Conservation (phyloP, 192 early-diverging fungal species). For the Coemansia sp. region DNA sequence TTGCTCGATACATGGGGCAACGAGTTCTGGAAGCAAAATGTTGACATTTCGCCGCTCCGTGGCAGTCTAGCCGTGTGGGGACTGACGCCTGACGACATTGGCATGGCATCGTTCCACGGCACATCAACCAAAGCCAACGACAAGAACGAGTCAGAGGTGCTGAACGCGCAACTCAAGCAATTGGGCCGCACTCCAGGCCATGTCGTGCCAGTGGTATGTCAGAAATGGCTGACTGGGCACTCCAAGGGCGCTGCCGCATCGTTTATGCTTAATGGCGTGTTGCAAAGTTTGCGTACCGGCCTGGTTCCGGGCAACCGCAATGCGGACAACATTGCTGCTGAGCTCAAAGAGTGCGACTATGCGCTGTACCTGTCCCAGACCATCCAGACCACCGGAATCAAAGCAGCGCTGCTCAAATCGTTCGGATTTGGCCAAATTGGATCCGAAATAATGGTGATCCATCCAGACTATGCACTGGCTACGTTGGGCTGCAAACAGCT, state of each 20-base stretch:
- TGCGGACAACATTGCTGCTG: conserved; percentile 46
- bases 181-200: conserved; percentile 86
- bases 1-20: conserved; percentile 69
- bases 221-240: conserved; percentile 90
- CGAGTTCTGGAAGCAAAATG: conserved; percentile 78
- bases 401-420: conserved; percentile 65
- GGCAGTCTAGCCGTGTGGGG: conserved; percentile 86
- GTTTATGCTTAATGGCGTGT: conserved; percentile 91
- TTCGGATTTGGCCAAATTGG: conserved; percentile 77
- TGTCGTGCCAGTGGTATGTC: conserved; percentile 75
- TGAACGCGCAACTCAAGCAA: conserved; percentile 83
- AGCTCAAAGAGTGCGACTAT: conserved; percentile 74
- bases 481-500: conserved; percentile 7
- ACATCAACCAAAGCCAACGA: conserved; percentile 94
- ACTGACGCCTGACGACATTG: conserved; percentile 87
- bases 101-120: conserved; percentile 75
- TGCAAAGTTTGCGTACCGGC: conserved; percentile 82
- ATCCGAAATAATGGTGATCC: conserved; percentile 62
- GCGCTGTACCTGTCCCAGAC: conserved; percentile 74
- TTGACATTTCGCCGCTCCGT: conserved; percentile 80
- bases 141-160: conserved; percentile 87
- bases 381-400: conserved; percentile 66
- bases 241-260: conserved; percentile 90
- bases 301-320: conserved; percentile 93
- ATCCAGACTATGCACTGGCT: conserved; percentile 67